Base-by-base conservation (phyloP, 495 filamentous ascomycete genomes). In the Clavariopsis aquatica region DNA sequence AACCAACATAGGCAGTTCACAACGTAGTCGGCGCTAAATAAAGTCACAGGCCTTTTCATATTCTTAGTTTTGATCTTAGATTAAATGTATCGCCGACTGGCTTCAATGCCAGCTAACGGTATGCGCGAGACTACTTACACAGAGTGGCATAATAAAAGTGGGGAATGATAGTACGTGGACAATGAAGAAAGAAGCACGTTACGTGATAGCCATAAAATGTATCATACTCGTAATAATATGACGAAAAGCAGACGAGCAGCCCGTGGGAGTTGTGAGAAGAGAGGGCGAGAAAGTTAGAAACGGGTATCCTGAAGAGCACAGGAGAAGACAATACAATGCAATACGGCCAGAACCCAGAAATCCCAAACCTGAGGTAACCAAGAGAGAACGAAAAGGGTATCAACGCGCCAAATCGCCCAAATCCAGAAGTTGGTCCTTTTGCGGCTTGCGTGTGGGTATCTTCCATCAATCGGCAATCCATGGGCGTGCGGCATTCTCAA, bases 401-500 rank as follows among this genome's bases (percentile, higher is more conserved):
- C 45, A 46, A 59, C 49, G 9, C 27, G 55, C 26, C 36, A 54
- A 67, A 62, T 4, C 22, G 49, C 31, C 28, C 38, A 49, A 51
- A 49, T 45, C n/a, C 13, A 63, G 36, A 63, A 63, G 15, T 13
- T 8, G 24, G 15, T 31, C 49, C 20, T 29, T 19, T 19, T 19
- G 31, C 20, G 36, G 19, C 36, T 20, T 22, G 51, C 13, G 24
- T 53, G 29, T 31, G 27, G 41, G 31, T 19, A 59, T 15, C 31
- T 10, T 26, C 51, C 61, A 65, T 20, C 52, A 57, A 17, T 57
- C 52, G 24, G 38, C 51, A 26, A 70, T 29, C 68, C 68, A 71
- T 4, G 68, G 31, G 31, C 64, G 64, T 17, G 43, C 26, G 2
- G 63, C 57, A 38, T 74, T 22, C 62, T 70, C 72, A 26, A 57